phyloP scores from a whole-genome alignment of 192 early-diverging fungal genomes.

The Backusella morwellensis region DNA sequence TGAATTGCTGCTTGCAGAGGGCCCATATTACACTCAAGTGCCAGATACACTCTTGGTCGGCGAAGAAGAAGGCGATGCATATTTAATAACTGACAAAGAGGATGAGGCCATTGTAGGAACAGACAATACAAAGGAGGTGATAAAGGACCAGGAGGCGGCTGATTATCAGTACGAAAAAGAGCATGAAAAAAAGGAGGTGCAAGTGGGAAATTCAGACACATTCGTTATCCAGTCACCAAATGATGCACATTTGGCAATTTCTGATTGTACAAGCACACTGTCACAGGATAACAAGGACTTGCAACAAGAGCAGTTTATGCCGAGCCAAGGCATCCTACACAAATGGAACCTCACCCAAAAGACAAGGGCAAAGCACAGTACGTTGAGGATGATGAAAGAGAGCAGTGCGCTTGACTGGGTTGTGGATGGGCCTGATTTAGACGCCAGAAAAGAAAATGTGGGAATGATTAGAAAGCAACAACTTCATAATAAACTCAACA shows the following conservation, averaged over 20 bases:
- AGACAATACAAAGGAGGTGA: background rate
- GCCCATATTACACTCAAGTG: background rate
- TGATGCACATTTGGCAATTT: background rate
- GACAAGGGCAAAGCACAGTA: background rate
- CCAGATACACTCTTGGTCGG: background rate
- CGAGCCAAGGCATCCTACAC: background rate
- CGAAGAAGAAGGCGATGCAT: background rate
- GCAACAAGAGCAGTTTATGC: background rate
- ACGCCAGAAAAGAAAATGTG: background rate
- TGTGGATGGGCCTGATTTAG: background rate
- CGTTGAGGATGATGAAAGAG: background rate
- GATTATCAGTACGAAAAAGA: too few relatives aligned
- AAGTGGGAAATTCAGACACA: too few relatives aligned
- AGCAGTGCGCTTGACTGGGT: background rate
- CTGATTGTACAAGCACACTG: background rate
- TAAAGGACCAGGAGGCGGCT: background rate
- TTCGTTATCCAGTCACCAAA: background rate
- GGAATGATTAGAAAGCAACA: background rate
- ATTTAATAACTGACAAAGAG: background rate
- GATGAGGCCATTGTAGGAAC: background rate
- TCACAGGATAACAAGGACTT: background rate
- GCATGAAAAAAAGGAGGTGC: too few relatives aligned
- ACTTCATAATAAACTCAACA: background rate
- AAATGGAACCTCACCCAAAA: background rate
- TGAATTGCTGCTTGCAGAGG: background rate